A percentile compares a stretch with the other conserved stretches of the same genome.
These are phyloP conservation scores for Chlorophyllum brunneum DNA, from an alignment of 768 basidiomycete species.

Conservation along the genomic window DNA sequence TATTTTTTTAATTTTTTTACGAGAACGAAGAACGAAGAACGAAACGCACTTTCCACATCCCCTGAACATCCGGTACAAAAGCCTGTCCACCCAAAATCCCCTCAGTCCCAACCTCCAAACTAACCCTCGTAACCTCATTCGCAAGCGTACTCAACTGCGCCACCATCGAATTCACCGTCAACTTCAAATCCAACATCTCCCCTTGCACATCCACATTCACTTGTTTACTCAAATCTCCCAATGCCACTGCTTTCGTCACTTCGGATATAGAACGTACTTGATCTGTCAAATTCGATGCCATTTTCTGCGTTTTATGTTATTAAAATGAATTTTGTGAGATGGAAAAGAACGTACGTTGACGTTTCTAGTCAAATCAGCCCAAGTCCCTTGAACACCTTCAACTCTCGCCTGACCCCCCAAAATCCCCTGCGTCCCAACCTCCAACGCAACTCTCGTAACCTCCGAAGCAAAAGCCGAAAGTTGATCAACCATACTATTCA, in stretches of 20 bases:
- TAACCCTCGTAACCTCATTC: conserved; percentile 87
- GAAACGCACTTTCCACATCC: conserved; percentile 80
- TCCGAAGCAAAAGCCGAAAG: conserved; percentile 84
- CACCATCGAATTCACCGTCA: conserved; percentile 87
- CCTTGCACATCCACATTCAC: conserved; percentile 93
- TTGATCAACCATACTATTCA: conserved; percentile 95
- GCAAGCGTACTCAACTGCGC: conserved; percentile 73
- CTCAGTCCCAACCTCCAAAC: conserved; percentile 88
- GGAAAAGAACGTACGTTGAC: conserved; percentile 65
- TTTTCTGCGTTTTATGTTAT: conserved; percentile 48
- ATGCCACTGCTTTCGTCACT: conserved; percentile 83
- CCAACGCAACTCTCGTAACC: conserved; percentile 77
- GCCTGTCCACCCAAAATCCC: conserved; percentile 95
- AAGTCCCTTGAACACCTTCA: conserved; percentile 89
- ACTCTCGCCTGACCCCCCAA: conserved; percentile 89
- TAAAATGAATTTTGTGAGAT: neutral
- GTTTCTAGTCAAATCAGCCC: conserved; percentile 85
- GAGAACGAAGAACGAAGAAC: neutral
- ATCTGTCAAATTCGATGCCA: conserved; percentile 81
- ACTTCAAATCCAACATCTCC: conserved; percentile 87
- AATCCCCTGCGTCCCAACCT: conserved; percentile 89
- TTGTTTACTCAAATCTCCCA: conserved; percentile 77
- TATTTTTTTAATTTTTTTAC: neutral
- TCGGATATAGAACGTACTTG: conserved; percentile 92
- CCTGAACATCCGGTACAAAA: conserved; percentile 86